These are phyloP conservation scores for Hymenoscyphus fraxineus DNA, from an alignment of 2,329 filamentous ascomycete species.

Conservation along the genomic window DNA sequence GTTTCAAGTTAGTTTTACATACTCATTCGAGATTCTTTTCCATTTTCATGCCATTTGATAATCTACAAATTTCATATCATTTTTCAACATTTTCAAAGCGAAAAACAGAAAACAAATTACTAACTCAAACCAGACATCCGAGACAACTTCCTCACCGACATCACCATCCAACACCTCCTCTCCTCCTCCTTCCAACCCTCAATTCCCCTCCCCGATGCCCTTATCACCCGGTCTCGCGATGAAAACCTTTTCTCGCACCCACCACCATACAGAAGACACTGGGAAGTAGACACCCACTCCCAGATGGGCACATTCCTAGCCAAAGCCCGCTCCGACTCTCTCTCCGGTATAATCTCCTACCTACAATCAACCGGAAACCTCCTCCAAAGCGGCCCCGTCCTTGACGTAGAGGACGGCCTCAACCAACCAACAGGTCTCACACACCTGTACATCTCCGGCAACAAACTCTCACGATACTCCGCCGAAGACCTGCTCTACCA, in stretches of 20 bases:
- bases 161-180: conserved; percentile 36
- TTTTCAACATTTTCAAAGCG: not conserved
- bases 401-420: conserved; percentile 48
- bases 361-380: conserved; percentile 34
- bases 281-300: not conserved
- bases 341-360: not conserved
- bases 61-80: not conserved
- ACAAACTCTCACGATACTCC: conserved; percentile 43
- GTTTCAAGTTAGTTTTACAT: not conserved
- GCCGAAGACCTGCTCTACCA: conserved; percentile 43
- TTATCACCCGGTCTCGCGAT: not conserved
- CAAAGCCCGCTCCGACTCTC: not conserved
- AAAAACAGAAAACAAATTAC: conserved; percentile 37
- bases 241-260: conserved; percentile 11
- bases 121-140: conserved; percentile 53
- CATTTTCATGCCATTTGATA: not conserved
- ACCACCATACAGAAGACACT: conserved; percentile 14
- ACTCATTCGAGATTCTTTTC: not conserved
- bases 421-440: conserved; percentile 42
- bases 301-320: not conserved
- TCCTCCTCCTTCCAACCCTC: conserved; percentile 34
- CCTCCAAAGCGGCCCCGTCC: conserved; percentile 41
- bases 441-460: conserved; percentile 52
- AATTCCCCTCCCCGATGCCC: not conserved
- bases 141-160: conserved; percentile 50